Evolutionary conservation across 2,329 filamentous ascomycete species (phyloP).

Genomic region (Aspergillus ustus): DNA sequence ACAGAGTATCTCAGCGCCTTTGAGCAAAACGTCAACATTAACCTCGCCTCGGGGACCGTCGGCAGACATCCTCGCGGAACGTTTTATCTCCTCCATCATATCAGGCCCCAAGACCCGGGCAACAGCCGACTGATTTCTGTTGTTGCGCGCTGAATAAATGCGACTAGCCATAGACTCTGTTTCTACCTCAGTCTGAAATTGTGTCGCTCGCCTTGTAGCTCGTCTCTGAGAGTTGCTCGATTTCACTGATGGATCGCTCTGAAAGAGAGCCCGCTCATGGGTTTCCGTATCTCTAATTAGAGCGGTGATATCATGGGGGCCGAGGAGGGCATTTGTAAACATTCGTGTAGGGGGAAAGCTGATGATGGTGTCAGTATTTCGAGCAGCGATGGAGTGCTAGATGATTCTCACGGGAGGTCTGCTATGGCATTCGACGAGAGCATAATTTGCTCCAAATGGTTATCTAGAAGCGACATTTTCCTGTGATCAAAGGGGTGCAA

Average conservation of each 20-base stretch:
- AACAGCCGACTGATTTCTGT: slow-evolving; percentile 77
- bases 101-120: slow-evolving; percentile 86
- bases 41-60: slow-evolving; percentile 67
- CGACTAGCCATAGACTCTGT: slow-evolving; percentile 51
- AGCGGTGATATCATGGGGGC: slow-evolving; percentile 87
- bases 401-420: slow-evolving; percentile 66
- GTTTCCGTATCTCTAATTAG: slow-evolving; percentile 93
- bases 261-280: slow-evolving; percentile 94
- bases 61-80: slow-evolving; percentile 60
- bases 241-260: slow-evolving; percentile 73
- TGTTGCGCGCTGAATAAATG: slow-evolving; percentile 57
- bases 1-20: slow-evolving; percentile 87
- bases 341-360: slow-evolving; percentile 91
- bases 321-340: slow-evolving; percentile 91
- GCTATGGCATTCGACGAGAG: slow-evolving; percentile 77
- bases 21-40: slow-evolving; percentile 82
- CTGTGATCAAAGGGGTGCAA: neutral
- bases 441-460: slow-evolving; percentile 76
- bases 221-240: slow-evolving; percentile 51
- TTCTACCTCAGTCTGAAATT: slow-evolving; percentile 47
- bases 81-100: slow-evolving; percentile 78
- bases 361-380: slow-evolving; percentile 16
- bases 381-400: neutral
- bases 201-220: slow-evolving; percentile 54
- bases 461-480: slow-evolving; percentile 69